Base-by-base conservation (phyloP, 1,139 yeast species). In the Yamadazyma oceani region DNA sequence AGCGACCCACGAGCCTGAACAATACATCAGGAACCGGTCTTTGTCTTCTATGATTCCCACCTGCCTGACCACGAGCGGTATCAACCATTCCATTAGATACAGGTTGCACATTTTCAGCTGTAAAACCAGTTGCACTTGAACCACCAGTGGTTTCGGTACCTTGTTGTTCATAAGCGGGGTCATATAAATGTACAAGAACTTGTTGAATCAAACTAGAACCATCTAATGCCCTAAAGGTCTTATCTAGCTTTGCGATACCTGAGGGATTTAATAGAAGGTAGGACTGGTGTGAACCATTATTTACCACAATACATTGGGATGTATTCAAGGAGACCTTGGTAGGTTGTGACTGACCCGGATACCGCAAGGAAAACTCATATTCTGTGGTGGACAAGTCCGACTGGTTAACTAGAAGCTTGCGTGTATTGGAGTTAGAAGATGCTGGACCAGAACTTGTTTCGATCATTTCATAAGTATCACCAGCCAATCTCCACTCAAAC, bases 301-400 rank as follows among this genome's bases (percentile, higher is more conserved):
- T 72, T 4, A 72, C 73, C 4, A 73, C 46, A 12, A 73, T 68
- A 43, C 77, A 70, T 36, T 73, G 73, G 9, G 70, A 66, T 0
- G 72, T 54, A 37, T 58, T 63, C 36, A 73, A 53, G 2, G 41
- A 37, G 0, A 65, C 64, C 9, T 39, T 46, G 11, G 44, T 41
- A 3, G 39, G 41, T 16, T 41, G 42, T 1, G 26, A 33, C 5
- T 42, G 46, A 2, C 47, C 51, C 6, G 43, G 49, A 1, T 52
- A 27, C n/a, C 44, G 37, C 16, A 54, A 41, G 1, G 48, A 37
- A 26, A 66, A 47, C 22, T 53, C 62, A 30, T 53, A 63, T n/a
- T 48, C 53, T 3, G 41, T 26, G 3, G 51, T 38, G 2, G 58
- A 46, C 9, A 60, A 34, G 24, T 58, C 64, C 4, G 54, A 42